phyloP scores from a whole-genome alignment of 306 rosid genomes.

The Ochetophila trinervis region DNA sequence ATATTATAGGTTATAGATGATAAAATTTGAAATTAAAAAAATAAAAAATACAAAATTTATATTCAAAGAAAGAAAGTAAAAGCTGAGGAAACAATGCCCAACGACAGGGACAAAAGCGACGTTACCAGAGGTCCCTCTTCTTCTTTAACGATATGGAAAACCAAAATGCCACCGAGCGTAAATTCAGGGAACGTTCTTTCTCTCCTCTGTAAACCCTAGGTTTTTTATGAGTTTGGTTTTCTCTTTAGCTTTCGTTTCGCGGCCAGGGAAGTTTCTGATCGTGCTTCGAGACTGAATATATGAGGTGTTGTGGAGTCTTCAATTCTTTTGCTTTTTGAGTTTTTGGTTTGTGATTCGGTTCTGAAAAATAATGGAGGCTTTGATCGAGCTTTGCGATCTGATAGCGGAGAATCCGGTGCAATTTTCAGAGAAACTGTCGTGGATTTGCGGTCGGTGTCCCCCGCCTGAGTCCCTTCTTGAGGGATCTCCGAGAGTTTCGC shows the following conservation, averaged over 20 bases:
- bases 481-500: slow-evolving; percentile 84
- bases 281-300: slow-evolving; percentile 7
- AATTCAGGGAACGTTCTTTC: neutral
- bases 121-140: neutral
- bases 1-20: no score
- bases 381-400: slow-evolving; percentile 90
- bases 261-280: slow-evolving; percentile 19
- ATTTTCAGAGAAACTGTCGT: slow-evolving; percentile 69
- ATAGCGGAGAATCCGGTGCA: slow-evolving; percentile 71
- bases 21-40: no score
- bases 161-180: neutral
- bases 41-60: no score
- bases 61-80: neutral
- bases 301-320: neutral
- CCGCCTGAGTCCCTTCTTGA: slow-evolving; percentile 56
- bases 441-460: slow-evolving; percentile 86
- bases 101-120: slow-evolving; percentile 12
- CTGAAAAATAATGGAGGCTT: slow-evolving; percentile 64
- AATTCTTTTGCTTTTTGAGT: neutral
- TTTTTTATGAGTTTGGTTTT: neutral
- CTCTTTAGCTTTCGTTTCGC: neutral
- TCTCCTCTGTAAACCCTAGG: slow-evolving; percentile 7
- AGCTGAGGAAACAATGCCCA: slow-evolving; percentile 5
- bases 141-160: neutral
- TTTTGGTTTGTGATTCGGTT: slow-evolving; percentile 20